Conservation (phyloP, 192 early-diverging fungal species). For the Funneliformis geosporum region DNA sequence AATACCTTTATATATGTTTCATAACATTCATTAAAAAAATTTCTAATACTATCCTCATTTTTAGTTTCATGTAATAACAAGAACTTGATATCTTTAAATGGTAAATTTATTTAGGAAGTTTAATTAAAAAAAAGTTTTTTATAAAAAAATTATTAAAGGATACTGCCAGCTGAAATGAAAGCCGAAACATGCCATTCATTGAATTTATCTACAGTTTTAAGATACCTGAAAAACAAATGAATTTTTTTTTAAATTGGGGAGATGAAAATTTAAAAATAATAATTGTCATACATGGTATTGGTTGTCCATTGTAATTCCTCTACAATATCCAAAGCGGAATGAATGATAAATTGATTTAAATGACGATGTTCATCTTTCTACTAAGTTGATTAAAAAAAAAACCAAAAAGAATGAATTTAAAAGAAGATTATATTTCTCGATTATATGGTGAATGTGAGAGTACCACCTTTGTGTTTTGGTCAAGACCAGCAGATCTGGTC, state of each 20-base stretch:
- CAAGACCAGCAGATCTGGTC: background rate
- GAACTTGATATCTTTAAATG: constrained; percentile 63
- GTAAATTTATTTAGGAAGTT: background rate
- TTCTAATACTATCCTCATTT: constrained; percentile 75
- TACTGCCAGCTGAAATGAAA: constrained; percentile 88
- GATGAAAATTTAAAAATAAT: background rate
- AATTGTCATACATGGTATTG: constrained; percentile 66
- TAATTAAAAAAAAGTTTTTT: background rate
- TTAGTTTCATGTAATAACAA: constrained; percentile 81
- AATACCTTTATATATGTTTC: constrained; percentile 87
- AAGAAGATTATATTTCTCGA: background rate
- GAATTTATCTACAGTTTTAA: constrained; percentile 93
- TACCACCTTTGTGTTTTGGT: background rate
- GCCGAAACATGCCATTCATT: constrained; percentile 93
- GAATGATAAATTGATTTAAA: constrained; percentile 96
- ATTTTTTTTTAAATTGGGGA: background rate
- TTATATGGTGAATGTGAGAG: background rate
- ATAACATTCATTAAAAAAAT: constrained; percentile 82
- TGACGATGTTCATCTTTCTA: constrained; percentile 82
- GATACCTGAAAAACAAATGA: constrained; percentile 62
- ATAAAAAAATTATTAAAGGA: constrained; percentile 7
- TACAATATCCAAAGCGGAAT: constrained; percentile 94
- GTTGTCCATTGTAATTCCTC: constrained; percentile 93
- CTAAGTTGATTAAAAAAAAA: background rate
- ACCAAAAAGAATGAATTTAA: background rate